A percentile compares a stretch with the other conserved stretches of the same genome.
Evolutionary conservation across 1,284 basidiomycete genomes (phyloP).

Genomic region (Sutorius eximius): DNA sequence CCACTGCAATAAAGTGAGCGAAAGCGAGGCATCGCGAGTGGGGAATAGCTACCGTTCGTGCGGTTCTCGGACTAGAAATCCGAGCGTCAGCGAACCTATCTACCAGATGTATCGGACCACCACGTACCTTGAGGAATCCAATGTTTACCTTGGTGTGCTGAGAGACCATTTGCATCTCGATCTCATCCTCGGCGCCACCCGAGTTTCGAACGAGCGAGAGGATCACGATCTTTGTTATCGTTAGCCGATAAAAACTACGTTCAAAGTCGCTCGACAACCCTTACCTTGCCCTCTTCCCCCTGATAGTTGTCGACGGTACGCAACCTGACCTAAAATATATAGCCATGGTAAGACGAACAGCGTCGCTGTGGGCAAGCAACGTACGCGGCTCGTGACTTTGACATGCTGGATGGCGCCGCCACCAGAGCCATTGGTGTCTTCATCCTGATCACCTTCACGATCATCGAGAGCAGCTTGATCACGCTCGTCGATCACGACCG

Average conservation of each 20-base stretch:
- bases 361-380: constrained; percentile 5
- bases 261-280: background rate
- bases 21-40: background rate
- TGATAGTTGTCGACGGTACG: constrained; percentile 80
- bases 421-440: constrained; percentile 30
- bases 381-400: constrained; percentile 48
- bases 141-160: constrained; percentile 45
- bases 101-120: background rate
- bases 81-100: background rate
- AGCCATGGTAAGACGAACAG: background rate
- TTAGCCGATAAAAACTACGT: background rate
- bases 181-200: constrained; percentile 43
- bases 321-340: constrained; percentile 50
- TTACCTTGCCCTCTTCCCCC: constrained; percentile 62
- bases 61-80: constrained; percentile 53
- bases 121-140: constrained; percentile 64
- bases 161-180: constrained; percentile 16
- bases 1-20: constrained; percentile 44
- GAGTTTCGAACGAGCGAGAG: constrained; percentile 71
- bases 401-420: constrained; percentile 43
- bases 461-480: constrained; percentile 60
- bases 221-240: constrained; percentile 52
- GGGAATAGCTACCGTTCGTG: constrained; percentile 45
- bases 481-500: constrained; percentile 66
- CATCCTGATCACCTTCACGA: constrained; percentile 43